Percentiles rank a stretch among this genome's conserved stretches.
Conservation (phyloP, 768 basidiomycete genomes). For the Cystofilobasidium bisporidii region DNA sequence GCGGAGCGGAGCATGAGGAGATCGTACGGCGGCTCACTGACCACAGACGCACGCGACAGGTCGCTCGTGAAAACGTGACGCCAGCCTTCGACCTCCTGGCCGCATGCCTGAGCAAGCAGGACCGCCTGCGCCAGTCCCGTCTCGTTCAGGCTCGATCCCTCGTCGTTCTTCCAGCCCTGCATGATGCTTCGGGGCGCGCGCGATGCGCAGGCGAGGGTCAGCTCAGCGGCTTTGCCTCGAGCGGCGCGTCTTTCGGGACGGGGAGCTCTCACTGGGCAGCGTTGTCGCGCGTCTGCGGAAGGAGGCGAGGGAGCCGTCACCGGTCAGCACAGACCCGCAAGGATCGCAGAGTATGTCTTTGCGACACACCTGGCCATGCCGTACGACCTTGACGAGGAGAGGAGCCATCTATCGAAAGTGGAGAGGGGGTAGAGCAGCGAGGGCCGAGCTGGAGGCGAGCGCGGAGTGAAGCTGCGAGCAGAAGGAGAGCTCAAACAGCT, state of each 20-base stretch:
- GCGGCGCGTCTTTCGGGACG: background rate
- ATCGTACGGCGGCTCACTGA: background rate
- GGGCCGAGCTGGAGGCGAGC: too few relatives aligned
- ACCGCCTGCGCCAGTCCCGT: background rate
- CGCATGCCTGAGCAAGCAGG: background rate
- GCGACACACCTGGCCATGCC: background rate
- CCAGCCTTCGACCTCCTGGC: background rate
- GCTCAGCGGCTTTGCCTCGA: background rate
- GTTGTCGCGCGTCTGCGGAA: conserved; percentile 2
- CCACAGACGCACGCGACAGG: background rate
- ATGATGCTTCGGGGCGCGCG: background rate
- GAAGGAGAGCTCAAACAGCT: too few relatives aligned
- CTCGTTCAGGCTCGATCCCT: background rate
- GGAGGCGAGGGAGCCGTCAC: too few relatives aligned
- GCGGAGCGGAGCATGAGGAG: too few relatives aligned
- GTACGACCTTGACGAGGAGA: background rate
- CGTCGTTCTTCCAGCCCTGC: conserved; percentile 9
- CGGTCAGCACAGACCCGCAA: too few relatives aligned
- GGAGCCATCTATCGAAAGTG: background rate
- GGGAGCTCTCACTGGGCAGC: background rate
- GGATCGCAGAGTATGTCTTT: too few relatives aligned
- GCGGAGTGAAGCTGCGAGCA: too few relatives aligned
- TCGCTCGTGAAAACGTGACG: background rate
- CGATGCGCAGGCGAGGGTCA: too few relatives aligned
- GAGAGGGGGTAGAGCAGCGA: too few relatives aligned